Evolutionary conservation across 179 eudicot species (phyloP), one percentile per base, ranked within the genome.

Genomic region (Beta macrorhiza): DNA sequence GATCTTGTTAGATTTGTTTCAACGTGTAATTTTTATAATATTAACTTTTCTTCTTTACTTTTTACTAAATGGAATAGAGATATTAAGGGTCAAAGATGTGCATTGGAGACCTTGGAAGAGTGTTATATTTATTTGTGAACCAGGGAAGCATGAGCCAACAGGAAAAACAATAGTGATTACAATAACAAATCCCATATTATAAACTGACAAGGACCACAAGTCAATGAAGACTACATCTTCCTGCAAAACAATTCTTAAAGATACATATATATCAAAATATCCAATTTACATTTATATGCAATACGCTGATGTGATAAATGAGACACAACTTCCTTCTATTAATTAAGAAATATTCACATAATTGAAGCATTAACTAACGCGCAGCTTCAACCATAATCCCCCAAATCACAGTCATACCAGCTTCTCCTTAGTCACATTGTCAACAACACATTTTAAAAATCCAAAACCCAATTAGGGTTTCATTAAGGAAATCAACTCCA

Each of bases 381-480:
- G 67, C 71, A 47, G 51, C 76, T 68, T 32, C 17, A 71, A 49
- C 32, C 10, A 51, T 51, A 12, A 20, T 0, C 0, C 25, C 75
- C 37, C 3, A 63, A 9, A 20, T 2, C 22, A 8, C 13, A 22
- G 8, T 65, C 7, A 32, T 32, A 68, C 44, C 74, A 57, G 42
- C 42, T 72, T 57, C 20, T 37, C 79, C 74, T 49, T 1, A 45
- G 76, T 68, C 76, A 53, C 47, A 49, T 53, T 77, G 13, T 72
- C 75, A 58, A 45, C 19, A 32, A 25, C 70, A 58, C 55, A 32
- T 32, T 42, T 14, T 44, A 45, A 59, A 58, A 56, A 59, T 20
- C 78, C 42, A 78, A 76, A 29, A 29, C 32, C 32, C 32, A 29
- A 44, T 42, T 84, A 84, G 87, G 82, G 84, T 68, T 84, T 84